These are phyloP conservation scores for Pseudogymnoascus sp. DNA, from an alignment of 2,329 filamentous ascomycete genomes.

Conservation along the genomic window DNA sequence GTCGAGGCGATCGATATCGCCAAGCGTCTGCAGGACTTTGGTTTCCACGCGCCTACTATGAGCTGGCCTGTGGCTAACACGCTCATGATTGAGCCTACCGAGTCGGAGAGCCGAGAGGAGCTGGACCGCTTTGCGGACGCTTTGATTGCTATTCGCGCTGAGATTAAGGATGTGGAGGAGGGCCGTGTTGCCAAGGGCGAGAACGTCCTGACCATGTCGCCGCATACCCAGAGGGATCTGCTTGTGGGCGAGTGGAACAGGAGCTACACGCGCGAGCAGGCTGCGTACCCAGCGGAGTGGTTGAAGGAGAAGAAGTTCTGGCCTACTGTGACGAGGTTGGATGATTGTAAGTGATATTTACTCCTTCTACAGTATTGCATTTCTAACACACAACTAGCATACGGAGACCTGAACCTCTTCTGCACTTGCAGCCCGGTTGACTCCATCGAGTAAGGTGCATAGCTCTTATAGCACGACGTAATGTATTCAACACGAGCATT, in stretches of 20 bases:
- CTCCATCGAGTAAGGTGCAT: slow-evolving; percentile 18
- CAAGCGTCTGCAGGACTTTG: slow-evolving; percentile 94
- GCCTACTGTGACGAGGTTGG: slow-evolving; percentile 77
- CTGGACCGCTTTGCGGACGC: slow-evolving; percentile 90
- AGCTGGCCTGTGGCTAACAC: slow-evolving; percentile 92
- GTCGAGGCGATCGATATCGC: slow-evolving; percentile 92
- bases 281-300: slow-evolving; percentile 78
- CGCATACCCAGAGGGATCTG: slow-evolving; percentile 78
- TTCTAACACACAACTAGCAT: slow-evolving; percentile 47
- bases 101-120: slow-evolving; percentile 86
- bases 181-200: slow-evolving; percentile 65
- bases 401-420: slow-evolving; percentile 87
- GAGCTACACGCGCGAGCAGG: slow-evolving; percentile 72
- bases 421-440: slow-evolving; percentile 88
- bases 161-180: slow-evolving; percentile 78
- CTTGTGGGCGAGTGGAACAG: slow-evolving; percentile 71
- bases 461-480: background rate
- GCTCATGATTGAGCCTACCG: slow-evolving; percentile 96
- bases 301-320: slow-evolving; percentile 96
- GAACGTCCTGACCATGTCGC: slow-evolving; percentile 84
- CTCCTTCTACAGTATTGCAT: slow-evolving; percentile 15
- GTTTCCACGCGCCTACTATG: slow-evolving; percentile 97
- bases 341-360: slow-evolving; percentile 62
- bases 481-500: slow-evolving; percentile 11
- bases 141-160: slow-evolving; percentile 74